Evolutionary conservation across 1,139 yeast species (phyloP).

Genomic region (Keqinozyma sinolaborantium): DNA sequence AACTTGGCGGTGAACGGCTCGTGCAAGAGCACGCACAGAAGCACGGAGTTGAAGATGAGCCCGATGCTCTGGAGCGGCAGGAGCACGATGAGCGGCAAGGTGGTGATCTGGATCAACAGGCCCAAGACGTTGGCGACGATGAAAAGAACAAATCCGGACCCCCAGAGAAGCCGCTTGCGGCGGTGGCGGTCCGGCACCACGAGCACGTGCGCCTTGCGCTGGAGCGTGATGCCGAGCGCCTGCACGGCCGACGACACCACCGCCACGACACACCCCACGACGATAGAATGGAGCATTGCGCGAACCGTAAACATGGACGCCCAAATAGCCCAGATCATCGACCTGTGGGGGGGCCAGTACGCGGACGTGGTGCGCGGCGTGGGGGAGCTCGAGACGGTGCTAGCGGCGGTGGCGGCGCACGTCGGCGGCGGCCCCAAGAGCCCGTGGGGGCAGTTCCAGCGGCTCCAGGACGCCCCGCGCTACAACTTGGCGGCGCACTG

Average conservation of each 20-base stretch:
- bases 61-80: slow-evolving; percentile 89
- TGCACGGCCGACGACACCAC: slow-evolving; percentile 77
- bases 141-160: slow-evolving; percentile 68
- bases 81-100: slow-evolving; percentile 74
- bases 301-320: slow-evolving; percentile 2
- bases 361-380: slow-evolving; percentile 39
- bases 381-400: slow-evolving; percentile 3
- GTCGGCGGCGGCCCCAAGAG: too few species aligned
- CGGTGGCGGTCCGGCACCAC: slow-evolving; percentile 27
- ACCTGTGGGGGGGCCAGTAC: slow-evolving; percentile 81
- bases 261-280: slow-evolving; percentile 70
- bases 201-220: slow-evolving; percentile 70
- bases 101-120: slow-evolving; percentile 77
- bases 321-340: slow-evolving; percentile 2
- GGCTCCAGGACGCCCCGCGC: slow-evolving; percentile 50
- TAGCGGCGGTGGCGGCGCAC: slow-evolving; percentile 19
- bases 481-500: slow-evolving; percentile 44
- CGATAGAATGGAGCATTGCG: slow-evolving; percentile 19
- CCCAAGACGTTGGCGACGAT: slow-evolving; percentile 76
- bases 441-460: slow-evolving; percentile 26
- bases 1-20: slow-evolving; percentile 64
- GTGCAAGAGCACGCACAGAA: slow-evolving; percentile 65
- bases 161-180: slow-evolving; percentile 67
- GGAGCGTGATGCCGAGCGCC: slow-evolving; percentile 79
- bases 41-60: slow-evolving; percentile 70